Evolutionary conservation across 306 rosid genomes (phyloP), one percentile per base, ranked within the genome.

Genomic region (Potentilla sterilis): DNA sequence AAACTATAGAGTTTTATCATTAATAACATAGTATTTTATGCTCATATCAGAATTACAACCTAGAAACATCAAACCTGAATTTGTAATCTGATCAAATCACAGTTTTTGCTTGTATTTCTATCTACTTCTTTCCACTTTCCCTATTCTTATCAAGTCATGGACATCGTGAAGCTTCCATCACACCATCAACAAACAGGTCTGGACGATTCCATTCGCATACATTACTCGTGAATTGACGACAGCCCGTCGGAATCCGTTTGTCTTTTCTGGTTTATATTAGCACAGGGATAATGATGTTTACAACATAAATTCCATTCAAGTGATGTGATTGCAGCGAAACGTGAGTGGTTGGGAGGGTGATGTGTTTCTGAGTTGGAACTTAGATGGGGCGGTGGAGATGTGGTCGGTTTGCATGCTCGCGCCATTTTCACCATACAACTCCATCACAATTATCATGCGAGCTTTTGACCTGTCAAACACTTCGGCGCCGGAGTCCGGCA

Each of bases 361-460:
- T 40, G 68, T 59, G 68, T 72, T 68, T 9, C 81, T 73, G 38
- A 35, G 13, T 40, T 40, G 65, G 76, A 40, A 11, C 15, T 68
- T 21, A 8, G 1, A 51, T 58, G 74, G 47, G 78, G 10, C 68
- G 70, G 86, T 63, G 83, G 52, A 44, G 78, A 68, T 73, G 78
- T 73, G 77, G 83, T 78, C 83, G 75, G 86, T 70, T 64, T 34
- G 22, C 32, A 52, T 52, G 58, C 24, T 65, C 79, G 61, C 52
- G 72, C 77, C 71, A 12, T 28, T 40, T 44, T 44, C 32, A 40
- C 73, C 40, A 70, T 32, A 1, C 28, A 28, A 28, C 15, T 3
- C 40, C 40, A 5, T 43, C 78, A 71, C 78, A 43, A 34, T 13
- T 6, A 10, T 43, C 47, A 43, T 8, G 47, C 47, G 12, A 43